Conservation (phyloP, 2,329 filamentous ascomycete species). For the Lachnellula occidentalis region DNA sequence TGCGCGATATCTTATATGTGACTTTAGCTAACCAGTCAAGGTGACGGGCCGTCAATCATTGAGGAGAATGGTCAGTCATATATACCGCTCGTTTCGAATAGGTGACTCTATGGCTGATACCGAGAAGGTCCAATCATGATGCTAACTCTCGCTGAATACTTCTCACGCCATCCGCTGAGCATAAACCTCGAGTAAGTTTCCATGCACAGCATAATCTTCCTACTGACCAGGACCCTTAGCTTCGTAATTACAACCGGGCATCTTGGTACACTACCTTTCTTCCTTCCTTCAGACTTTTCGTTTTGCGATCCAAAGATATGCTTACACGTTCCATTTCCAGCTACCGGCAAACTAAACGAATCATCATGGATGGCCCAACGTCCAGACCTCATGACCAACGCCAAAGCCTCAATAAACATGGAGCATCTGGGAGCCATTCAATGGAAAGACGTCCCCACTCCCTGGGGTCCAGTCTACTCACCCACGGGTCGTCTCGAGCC, state of each 20-base stretch:
- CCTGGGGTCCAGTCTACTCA: not conserved
- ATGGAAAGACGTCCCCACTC: not conserved
- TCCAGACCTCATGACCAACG: not conserved
- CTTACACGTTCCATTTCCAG: not conserved
- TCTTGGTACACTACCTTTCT: not conserved
- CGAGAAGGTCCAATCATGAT: not conserved
- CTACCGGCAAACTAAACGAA: not conserved
- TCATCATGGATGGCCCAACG: not conserved
- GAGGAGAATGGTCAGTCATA: not conserved
- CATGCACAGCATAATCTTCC: not conserved
- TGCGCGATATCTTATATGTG: not conserved
- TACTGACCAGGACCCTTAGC: not conserved
- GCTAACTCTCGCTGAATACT: not conserved
- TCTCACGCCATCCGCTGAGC: not conserved
- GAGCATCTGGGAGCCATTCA: not conserved
- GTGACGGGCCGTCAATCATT: not conserved
- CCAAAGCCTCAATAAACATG: not conserved
- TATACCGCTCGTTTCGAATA: too few relatives aligned
- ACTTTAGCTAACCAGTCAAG: not conserved
- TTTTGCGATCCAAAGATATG: not conserved
- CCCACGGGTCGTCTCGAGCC: not conserved
- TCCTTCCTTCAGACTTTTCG: not conserved
- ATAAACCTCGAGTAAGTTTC: not conserved
- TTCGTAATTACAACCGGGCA: not conserved
- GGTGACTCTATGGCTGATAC: too few relatives aligned